Conservation (phyloP, 2,329 filamentous ascomycete species). For the Xylariaceae sp. region DNA sequence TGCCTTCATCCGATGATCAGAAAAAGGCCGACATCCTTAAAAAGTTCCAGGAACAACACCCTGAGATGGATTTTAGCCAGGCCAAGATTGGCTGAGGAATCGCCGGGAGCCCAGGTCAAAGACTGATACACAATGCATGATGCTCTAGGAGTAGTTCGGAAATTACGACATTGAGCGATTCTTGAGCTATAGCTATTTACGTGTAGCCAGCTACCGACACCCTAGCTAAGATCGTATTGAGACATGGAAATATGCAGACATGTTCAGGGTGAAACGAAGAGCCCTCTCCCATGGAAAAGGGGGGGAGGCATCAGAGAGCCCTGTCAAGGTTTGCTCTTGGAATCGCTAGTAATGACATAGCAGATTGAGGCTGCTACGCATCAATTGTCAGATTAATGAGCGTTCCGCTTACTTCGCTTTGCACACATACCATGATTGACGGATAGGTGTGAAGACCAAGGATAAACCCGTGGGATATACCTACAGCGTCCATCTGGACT, state of each 20-base stretch:
- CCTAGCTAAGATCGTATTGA: not conserved
- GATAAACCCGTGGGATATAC: not conserved
- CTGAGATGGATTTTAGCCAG: constrained; percentile 71
- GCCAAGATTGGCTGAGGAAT: constrained; percentile 57
- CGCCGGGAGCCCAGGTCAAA: not conserved
- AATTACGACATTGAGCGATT: too few relatives aligned
- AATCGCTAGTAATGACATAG: constrained; percentile 51
- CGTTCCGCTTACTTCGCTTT: constrained; percentile 36
- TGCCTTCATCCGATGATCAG: constrained; percentile 89
- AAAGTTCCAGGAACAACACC: constrained; percentile 82
- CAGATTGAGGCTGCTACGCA: constrained; percentile 56
- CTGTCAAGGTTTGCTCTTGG: constrained; percentile 52
- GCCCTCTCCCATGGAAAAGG: constrained; percentile 44
- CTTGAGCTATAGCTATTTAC: too few relatives aligned
- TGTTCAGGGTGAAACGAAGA: constrained; percentile 66
- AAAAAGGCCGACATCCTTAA: constrained; percentile 90
- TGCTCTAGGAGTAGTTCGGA: too few relatives aligned
- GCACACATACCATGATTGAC: not conserved
- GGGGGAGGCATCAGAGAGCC: constrained; percentile 60
- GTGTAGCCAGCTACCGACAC: not conserved
- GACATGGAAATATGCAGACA: constrained; percentile 18
- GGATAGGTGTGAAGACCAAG: too few relatives aligned
- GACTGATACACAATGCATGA: not conserved
- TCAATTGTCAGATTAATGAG: constrained; percentile 48
- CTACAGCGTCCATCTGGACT: not conserved